A percentile compares a stretch with the other conserved stretches of the same genome.
Conservation (phyloP, 129 eudicot genomes). For the Silybum marianum region DNA sequence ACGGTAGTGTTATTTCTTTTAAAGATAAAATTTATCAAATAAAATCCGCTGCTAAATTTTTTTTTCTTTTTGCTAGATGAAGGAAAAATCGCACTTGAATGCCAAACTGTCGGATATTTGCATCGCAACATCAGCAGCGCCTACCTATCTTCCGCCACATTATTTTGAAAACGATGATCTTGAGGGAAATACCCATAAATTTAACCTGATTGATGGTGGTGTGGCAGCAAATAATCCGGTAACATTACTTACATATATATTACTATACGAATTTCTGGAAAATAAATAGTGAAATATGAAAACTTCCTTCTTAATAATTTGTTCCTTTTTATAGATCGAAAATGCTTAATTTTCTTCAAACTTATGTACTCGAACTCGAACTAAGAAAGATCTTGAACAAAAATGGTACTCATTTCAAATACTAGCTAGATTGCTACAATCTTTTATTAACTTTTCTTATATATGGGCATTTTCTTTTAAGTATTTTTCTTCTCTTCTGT, state of each 20-base stretch:
- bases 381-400: neutral
- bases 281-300: neutral
- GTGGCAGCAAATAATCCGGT: conserved; percentile 56
- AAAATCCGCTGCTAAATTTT: neutral
- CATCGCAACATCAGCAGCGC: conserved; percentile 56
- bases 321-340: too few relatives aligned
- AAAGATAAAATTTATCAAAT: neutral
- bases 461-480: neutral
- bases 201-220: conserved; percentile 54
- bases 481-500: neutral
- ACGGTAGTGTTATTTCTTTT: conserved; percentile 8
- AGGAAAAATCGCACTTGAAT: conserved; percentile 31
- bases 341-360: neutral
- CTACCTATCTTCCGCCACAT: conserved; percentile 48
- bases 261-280: neutral
- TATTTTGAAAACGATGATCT: conserved; percentile 21
- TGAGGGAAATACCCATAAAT: conserved; percentile 10
- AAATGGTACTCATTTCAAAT: neutral
- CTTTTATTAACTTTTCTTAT: neutral
- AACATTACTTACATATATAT: neutral
- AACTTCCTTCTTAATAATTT: neutral
- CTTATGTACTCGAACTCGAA: neutral
- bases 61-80: conserved; percentile 18
- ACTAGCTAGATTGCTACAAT: neutral
- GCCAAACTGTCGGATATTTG: conserved; percentile 46